These are phyloP conservation scores for Circinella umbellata DNA, from an alignment of 371 early-diverging fungal genomes.

Conservation along the genomic window DNA sequence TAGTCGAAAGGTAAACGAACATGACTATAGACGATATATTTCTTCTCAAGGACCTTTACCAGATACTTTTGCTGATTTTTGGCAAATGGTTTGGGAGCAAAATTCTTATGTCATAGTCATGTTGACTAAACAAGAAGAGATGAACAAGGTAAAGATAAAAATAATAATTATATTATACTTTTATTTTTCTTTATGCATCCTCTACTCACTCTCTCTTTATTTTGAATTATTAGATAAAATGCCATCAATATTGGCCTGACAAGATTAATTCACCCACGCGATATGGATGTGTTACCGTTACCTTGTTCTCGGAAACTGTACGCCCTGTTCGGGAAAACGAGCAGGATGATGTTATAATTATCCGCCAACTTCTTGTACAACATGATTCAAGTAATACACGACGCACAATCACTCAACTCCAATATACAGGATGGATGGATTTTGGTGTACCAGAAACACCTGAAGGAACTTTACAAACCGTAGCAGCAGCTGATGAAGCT, in stretches of 20 bases:
- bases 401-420: conserved; percentile 73
- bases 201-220: too few relatives aligned
- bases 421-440: conserved; percentile 93
- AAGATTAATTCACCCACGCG: conserved; percentile 31
- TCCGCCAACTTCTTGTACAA: conserved; percentile 19
- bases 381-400: conserved; percentile 16
- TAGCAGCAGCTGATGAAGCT: conserved; percentile 62
- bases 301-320: conserved; percentile 30
- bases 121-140: conserved; percentile 88
- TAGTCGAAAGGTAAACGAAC: background rate
- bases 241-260: conserved; percentile 83
- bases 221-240: conserved; percentile 48
- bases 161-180: too few relatives aligned
- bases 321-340: conserved; percentile 16
- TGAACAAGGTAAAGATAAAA: conserved; percentile 60
- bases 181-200: too few relatives aligned
- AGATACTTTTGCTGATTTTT: conserved; percentile 86
- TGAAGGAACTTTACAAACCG: conserved; percentile 58
- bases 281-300: conserved; percentile 48
- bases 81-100: conserved; percentile 92
- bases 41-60: conserved; percentile 90
- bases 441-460: conserved; percentile 79
- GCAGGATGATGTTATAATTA: conserved; percentile 40
- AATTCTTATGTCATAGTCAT: conserved; percentile 79
- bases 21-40: conserved; percentile 65